Conservation (phyloP, 1,139 yeast genomes). For the Meyerozyma athensensis region DNA sequence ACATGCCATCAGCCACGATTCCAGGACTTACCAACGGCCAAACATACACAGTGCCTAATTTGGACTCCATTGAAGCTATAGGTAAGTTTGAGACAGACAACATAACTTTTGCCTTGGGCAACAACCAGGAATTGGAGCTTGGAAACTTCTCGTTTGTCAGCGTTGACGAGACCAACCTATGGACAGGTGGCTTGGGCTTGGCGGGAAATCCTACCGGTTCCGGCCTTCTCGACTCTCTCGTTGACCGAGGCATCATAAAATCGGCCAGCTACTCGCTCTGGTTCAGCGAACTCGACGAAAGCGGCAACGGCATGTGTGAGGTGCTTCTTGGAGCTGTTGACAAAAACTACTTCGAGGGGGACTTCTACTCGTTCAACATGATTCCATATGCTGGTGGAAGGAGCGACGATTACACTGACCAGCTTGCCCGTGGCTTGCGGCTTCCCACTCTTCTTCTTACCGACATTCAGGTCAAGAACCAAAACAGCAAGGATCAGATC, state of each 20-base stretch:
- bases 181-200: conserved; percentile 53
- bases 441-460: conserved; percentile 59
- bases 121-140: conserved; percentile 13
- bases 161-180: conserved; percentile 20
- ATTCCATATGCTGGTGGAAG: conserved; percentile 38
- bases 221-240: conserved; percentile 40
- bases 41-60: conserved; percentile 22
- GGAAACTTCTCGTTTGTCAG: conserved; percentile 26
- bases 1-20: conserved; percentile 8
- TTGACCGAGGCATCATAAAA: conserved; percentile 27
- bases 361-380: conserved; percentile 44
- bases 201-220: conserved; percentile 39
- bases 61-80: conserved; percentile 21
- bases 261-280: conserved; percentile 55
- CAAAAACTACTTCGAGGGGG: conserved; percentile 39
- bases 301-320: conserved; percentile 25
- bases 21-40: conserved; percentile 16
- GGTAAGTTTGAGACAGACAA: conserved; percentile 26
- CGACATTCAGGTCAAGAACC: conserved; percentile 46
- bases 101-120: conserved; percentile 15
- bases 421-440: conserved; percentile 5
- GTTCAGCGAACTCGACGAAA: conserved; percentile 22
- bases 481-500: conserved; percentile 28
- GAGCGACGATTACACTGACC: conserved; percentile 5
- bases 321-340: conserved; percentile 61